Evolutionary conservation across 768 basidiomycete species (phyloP).

Genomic region (Pulveroboletus sp.): DNA sequence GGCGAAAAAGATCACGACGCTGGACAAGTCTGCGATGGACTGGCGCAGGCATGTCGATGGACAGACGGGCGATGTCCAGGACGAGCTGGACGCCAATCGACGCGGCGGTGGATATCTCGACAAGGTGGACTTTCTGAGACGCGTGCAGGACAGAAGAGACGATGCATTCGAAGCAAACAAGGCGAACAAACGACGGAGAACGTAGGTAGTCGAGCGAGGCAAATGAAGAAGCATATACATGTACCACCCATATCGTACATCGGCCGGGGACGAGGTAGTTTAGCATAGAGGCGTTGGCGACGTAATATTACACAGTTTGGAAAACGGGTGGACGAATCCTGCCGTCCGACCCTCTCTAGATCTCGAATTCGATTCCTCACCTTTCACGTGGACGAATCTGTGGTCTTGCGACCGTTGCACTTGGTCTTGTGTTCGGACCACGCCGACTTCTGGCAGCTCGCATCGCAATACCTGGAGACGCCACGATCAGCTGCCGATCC

Average conservation of each 20-base stretch:
- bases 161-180: slow-evolving; percentile 57
- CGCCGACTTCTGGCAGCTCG: slow-evolving; percentile 14
- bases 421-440: slow-evolving; percentile 15
- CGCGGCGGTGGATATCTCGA: slow-evolving; percentile 79
- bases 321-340: slow-evolving; percentile 5
- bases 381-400: neutral
- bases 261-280: too few species aligned
- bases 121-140: slow-evolving; percentile 76
- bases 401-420: slow-evolving; percentile 10
- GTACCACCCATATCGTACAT: slow-evolving; percentile 9
- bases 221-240: neutral
- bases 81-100: slow-evolving; percentile 72
- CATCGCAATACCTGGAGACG: slow-evolving; percentile 12
- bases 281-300: neutral
- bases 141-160: slow-evolving; percentile 71
- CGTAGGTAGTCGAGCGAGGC: slow-evolving; percentile 6
- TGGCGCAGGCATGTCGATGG: slow-evolving; percentile 66
- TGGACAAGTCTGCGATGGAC: slow-evolving; percentile 86
- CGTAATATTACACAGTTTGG: too few species aligned
- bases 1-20: slow-evolving; percentile 73
- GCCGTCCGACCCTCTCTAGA: neutral
- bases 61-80: slow-evolving; percentile 44
- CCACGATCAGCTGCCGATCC: neutral
- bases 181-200: slow-evolving; percentile 46
- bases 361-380: neutral